phyloP scores from a whole-genome alignment of 257 asterid genomes.

The Echium plantagineum region DNA sequence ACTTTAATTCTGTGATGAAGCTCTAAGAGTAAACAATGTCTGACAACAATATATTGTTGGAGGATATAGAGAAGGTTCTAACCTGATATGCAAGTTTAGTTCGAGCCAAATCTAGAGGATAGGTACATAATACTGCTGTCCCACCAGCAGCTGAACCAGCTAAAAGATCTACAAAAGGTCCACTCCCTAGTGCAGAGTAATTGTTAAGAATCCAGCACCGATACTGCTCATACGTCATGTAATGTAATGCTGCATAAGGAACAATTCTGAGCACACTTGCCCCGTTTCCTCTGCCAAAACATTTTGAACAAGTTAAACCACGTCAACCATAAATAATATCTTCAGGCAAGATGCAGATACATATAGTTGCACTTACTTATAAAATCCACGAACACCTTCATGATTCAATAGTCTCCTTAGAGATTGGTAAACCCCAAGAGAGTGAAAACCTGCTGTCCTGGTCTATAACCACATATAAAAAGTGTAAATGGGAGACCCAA shows the following conservation, averaged over 20 bases:
- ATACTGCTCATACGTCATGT: constrained; percentile 87
- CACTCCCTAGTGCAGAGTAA: constrained; percentile 76
- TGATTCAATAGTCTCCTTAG: constrained; percentile 71
- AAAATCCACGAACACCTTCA: constrained; percentile 87
- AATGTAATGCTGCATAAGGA: constrained; percentile 96
- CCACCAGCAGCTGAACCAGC: constrained; percentile 99
- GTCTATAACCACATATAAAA: constrained; percentile 35
- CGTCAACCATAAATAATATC: background rate
- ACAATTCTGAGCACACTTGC: constrained; percentile 93
- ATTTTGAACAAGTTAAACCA: background rate
- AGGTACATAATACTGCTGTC: constrained; percentile 97
- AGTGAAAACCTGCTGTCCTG: constrained; percentile 72
- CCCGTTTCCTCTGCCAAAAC: constrained; percentile 76
- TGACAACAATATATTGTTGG: too few relatives aligned
- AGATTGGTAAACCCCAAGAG: constrained; percentile 75
- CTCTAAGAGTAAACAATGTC: too few relatives aligned
- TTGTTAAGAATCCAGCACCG: constrained; percentile 65
- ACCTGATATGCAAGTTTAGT: constrained; percentile 99
- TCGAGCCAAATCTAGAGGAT: constrained; percentile 96
- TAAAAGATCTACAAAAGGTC: constrained; percentile 84
- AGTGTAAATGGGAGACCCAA: constrained; percentile 6
- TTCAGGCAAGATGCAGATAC: background rate
- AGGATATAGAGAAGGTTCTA: too few relatives aligned
- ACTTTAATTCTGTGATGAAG: too few relatives aligned
- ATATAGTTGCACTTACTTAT: constrained; percentile 40